These are phyloP conservation scores for Ormosia semicastrata DNA, from an alignment of 306 rosid species.

Conservation along the genomic window DNA sequence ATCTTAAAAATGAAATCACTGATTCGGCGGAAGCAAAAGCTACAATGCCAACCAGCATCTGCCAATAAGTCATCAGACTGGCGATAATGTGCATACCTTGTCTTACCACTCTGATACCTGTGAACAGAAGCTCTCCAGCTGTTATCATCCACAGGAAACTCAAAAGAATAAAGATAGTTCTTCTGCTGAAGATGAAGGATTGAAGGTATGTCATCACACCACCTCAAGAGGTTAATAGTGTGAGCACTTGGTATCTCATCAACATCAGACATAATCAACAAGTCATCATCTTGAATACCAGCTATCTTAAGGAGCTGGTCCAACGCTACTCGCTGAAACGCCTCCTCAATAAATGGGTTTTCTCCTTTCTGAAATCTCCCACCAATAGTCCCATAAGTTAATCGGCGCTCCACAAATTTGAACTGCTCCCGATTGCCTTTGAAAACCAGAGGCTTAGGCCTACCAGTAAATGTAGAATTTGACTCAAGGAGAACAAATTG, in stretches of 20 bases:
- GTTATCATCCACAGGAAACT: constrained; percentile 65
- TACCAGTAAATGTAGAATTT: constrained; percentile 80
- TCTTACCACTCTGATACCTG: constrained; percentile 57
- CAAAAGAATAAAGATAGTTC: constrained; percentile 84
- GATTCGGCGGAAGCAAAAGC: constrained; percentile 83
- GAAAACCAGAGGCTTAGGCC: constrained; percentile 64
- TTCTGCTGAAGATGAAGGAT: constrained; percentile 72
- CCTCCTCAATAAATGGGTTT: constrained; percentile 86
- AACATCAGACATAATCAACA: constrained; percentile 88
- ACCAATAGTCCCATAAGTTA: constrained; percentile 65
- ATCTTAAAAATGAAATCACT: constrained; percentile 78
- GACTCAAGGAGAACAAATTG: constrained; percentile 83
- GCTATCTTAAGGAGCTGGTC: constrained; percentile 73
- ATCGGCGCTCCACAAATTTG: constrained; percentile 58
- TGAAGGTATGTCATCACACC: constrained; percentile 80
- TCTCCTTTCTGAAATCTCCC: constrained; percentile 76
- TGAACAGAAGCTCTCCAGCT: constrained; percentile 94
- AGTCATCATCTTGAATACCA: constrained; percentile 76
- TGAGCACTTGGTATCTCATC: constrained; percentile 93
- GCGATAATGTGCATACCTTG: constrained; percentile 76
- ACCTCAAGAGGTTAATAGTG: constrained; percentile 76
- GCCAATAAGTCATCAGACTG: constrained; percentile 77
- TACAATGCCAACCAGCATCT: constrained; percentile 96
- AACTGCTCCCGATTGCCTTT: constrained; percentile 46
- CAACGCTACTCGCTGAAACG: constrained; percentile 69